A percentile compares a stretch with the other conserved stretches of the same genome.
phyloP scores from a whole-genome alignment of 2,329 filamentous ascomycete species.

The Monosporascus sp. region DNA sequence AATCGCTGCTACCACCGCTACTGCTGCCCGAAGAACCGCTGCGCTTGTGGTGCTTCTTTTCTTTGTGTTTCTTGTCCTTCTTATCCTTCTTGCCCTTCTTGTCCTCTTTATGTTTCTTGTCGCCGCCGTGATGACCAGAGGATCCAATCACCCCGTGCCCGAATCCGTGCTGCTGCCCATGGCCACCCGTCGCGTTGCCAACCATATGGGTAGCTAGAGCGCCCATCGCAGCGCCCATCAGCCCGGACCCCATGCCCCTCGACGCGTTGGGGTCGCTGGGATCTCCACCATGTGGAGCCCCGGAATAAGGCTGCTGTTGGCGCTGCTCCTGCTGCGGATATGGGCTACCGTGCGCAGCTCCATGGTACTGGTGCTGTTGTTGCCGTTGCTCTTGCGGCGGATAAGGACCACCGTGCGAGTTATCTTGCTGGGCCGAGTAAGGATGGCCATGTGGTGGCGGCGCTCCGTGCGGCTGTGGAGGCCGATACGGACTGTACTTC shows the following conservation, averaged over 20 bases:
- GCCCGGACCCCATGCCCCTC: background rate
- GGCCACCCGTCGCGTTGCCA: background rate
- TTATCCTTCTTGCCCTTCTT: background rate
- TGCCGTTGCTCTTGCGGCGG: background rate
- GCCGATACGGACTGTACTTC: background rate
- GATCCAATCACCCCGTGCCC: too few species aligned
- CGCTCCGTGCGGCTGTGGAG: background rate
- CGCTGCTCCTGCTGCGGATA: background rate
- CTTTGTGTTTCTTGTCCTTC: background rate
- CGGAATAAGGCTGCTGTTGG: background rate
- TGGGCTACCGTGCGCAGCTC: background rate
- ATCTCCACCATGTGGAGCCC: background rate
- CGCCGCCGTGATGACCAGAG: too few species aligned
- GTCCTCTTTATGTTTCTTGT: too few species aligned
- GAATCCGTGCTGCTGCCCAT: background rate
- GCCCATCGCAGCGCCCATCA: background rate
- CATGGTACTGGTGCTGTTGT: background rate
- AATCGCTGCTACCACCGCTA: background rate
- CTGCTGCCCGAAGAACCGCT: background rate
- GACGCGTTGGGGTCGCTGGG: background rate
- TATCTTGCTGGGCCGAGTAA: background rate
- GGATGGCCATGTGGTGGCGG: background rate
- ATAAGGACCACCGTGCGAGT: background rate
- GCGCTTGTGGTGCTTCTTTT: background rate
- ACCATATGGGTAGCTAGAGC: background rate